Evolutionary conservation across 2,329 filamentous ascomycete species (phyloP).

Genomic region (Trichophyton equinum): DNA sequence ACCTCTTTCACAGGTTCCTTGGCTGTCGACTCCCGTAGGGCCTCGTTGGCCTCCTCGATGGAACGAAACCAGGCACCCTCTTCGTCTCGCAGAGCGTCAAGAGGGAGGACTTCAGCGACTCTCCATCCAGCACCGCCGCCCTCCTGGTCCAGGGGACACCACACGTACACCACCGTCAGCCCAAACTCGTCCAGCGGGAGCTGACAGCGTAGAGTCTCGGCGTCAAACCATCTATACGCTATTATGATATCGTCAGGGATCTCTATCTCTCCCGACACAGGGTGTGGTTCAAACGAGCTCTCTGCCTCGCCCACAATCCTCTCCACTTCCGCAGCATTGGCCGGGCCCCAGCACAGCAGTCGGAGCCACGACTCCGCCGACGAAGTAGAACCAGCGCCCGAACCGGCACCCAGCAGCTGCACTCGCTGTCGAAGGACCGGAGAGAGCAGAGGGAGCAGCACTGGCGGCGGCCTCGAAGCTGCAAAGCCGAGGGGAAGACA

Average conservation of each 20-base stretch:
- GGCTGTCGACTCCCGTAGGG: conserved; percentile 25
- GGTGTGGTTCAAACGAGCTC: conserved; percentile 49
- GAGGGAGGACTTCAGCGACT: conserved; percentile 45
- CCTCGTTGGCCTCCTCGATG: conserved; percentile 44
- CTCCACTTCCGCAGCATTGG: conserved; percentile 41
- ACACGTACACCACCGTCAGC: conserved; percentile 46
- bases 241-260: conserved; percentile 44
- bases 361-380: conserved; percentile 44
- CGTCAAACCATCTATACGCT: conserved; percentile 46
- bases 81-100: conserved; percentile 38
- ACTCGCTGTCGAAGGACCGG: conserved; percentile 52
- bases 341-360: conserved; percentile 47
- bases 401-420: conserved; percentile 40
- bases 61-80: conserved; percentile 41
- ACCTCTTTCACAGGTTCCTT: conserved; percentile 26
- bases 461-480: conserved; percentile 47
- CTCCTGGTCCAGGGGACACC: conserved; percentile 47
- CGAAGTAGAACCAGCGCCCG: conserved; percentile 30
- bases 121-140: conserved; percentile 44
- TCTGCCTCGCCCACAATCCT: conserved; percentile 41
- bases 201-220: conserved; percentile 48
- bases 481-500: conserved; percentile 50
- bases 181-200: conserved; percentile 44
- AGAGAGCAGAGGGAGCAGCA: conserved; percentile 48
- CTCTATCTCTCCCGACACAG: conserved; percentile 53